These are phyloP conservation scores for Dictyostelium purpureum DNA, from an alignment of 78 protist species.

Conservation along the genomic window DNA sequence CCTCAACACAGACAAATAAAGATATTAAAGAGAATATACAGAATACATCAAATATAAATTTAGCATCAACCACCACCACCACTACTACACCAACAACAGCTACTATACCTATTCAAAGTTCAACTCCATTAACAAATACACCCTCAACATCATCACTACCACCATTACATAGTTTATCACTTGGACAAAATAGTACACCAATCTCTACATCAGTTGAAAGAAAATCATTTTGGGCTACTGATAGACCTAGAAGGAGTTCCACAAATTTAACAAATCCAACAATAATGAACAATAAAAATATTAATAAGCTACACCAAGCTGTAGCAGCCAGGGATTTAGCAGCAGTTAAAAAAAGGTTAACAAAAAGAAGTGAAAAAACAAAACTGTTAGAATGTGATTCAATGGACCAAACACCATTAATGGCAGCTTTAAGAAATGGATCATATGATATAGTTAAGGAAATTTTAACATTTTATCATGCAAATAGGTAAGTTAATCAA, in stretches of 20 bases:
- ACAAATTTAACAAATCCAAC: conserved; percentile 51
- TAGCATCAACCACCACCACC: too few relatives aligned
- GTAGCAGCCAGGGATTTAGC: conserved; percentile 22
- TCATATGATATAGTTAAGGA: conserved; percentile 56
- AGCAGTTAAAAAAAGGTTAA: conserved; percentile 11
- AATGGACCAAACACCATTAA: conserved; percentile 68
- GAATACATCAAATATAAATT: too few relatives aligned
- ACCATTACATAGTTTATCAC: neutral
- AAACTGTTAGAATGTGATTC: conserved; percentile 21
- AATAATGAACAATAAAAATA: conserved; percentile 17
- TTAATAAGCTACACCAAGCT: conserved; percentile 55
- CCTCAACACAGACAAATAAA: too few relatives aligned
- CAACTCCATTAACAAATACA: neutral
- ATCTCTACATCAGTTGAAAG: conserved; percentile 20
- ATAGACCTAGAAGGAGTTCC: conserved; percentile 39
- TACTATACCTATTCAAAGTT: neutral
- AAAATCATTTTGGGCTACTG: conserved; percentile 42
- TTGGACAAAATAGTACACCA: neutral
- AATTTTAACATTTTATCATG: conserved; percentile 27
- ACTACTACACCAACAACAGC: neutral
- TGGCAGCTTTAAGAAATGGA: conserved; percentile 58
- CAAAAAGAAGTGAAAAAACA: conserved; percentile 43
- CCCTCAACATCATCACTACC: neutral
- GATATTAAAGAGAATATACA: too few relatives aligned
- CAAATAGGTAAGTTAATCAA: conserved; percentile 43